Evolutionary conservation across 345 rosid species (phyloP).

Genomic region (Cardamine chenopodiifolia): DNA sequence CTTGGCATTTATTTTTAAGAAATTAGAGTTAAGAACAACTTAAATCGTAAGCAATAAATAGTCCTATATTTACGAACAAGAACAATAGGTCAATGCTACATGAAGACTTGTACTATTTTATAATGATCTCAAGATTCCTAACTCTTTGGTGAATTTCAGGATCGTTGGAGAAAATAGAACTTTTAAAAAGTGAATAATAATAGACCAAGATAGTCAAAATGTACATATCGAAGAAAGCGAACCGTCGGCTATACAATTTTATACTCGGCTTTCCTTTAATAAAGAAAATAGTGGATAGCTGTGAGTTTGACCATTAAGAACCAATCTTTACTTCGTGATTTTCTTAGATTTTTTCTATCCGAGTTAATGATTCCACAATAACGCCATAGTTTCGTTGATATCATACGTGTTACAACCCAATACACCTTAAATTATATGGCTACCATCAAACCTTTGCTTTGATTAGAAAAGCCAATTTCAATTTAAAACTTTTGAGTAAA

Average conservation of each 20-base stretch:
- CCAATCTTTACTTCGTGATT: constrained; percentile 28
- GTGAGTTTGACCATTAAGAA: constrained; percentile 38
- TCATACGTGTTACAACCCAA: constrained; percentile 33
- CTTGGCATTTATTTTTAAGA: not conserved
- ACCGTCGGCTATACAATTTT: constrained; percentile 29
- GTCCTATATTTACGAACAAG: not conserved
- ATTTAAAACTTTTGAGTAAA: not conserved
- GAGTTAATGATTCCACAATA: constrained; percentile 22
- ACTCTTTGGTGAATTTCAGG: not conserved
- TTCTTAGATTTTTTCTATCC: not conserved
- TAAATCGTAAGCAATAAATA: not conserved
- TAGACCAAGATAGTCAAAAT: constrained; percentile 35
- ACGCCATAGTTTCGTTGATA: constrained; percentile 13
- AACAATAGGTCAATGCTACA: not conserved
- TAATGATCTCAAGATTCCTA: constrained; percentile 2
- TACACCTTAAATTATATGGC: constrained; percentile 24
- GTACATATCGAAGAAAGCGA: constrained; percentile 31
- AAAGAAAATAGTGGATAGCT: constrained; percentile 16
- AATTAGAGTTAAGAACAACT: not conserved
- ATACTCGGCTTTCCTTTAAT: not conserved
- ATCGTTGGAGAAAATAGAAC: not conserved
- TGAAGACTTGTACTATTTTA: not conserved
- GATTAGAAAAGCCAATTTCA: constrained; percentile 1
- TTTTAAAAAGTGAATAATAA: not conserved
- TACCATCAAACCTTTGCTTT: constrained; percentile 8